Evolutionary conservation across 495 filamentous ascomycete genomes (phyloP).

Genomic region (Terfezia claveryi): DNA sequence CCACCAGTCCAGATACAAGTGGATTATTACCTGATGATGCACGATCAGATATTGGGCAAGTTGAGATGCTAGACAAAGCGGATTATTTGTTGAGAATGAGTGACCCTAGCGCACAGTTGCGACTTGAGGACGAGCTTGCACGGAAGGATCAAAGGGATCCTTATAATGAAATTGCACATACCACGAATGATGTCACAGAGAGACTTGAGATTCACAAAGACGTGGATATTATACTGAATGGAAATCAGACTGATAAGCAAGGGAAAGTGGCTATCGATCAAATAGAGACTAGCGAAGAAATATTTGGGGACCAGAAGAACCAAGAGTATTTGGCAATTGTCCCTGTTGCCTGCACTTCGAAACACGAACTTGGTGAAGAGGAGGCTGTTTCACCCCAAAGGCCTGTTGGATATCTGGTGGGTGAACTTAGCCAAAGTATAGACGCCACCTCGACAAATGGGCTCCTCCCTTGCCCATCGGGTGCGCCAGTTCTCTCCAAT

Average conservation of each 20-base stretch:
- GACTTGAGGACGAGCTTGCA: slow-evolving; percentile 16
- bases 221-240: no score
- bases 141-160: not conserved
- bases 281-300: not conserved
- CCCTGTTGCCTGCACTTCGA: no score
- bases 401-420: no score
- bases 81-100: not conserved
- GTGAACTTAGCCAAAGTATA: no score
- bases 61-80: not conserved
- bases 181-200: no score
- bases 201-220: no score
- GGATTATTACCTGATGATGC: slow-evolving; percentile 9
- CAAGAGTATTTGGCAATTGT: not conserved
- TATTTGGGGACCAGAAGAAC: not conserved
- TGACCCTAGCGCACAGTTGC: slow-evolving; percentile 17
- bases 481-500: no score
- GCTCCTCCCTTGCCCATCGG: no score
- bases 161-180: no score
- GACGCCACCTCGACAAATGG: no score
- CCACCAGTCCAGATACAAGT: slow-evolving; percentile 17
- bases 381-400: no score
- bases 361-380: no score
- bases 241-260: not conserved
- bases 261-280: not conserved
- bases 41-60: not conserved